phyloP scores from a whole-genome alignment of 106 monocot species.

The Chionographis japonica region DNA sequence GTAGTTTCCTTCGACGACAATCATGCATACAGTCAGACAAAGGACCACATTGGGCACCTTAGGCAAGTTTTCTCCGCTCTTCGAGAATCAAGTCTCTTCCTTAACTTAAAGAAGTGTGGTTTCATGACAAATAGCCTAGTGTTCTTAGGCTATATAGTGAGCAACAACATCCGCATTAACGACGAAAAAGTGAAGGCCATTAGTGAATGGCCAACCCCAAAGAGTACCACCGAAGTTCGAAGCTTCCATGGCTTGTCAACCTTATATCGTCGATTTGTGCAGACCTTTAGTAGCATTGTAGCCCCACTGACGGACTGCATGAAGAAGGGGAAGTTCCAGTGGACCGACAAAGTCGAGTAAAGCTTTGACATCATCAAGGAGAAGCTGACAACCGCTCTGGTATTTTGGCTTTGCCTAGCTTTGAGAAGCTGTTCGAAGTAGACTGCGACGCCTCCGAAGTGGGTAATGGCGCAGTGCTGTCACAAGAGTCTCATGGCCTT shows the following conservation, averaged over 20 bases:
- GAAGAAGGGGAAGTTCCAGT: neutral
- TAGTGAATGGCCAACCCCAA: too few species aligned
- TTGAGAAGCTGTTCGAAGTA: neutral
- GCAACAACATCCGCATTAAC: neutral
- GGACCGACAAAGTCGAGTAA: neutral
- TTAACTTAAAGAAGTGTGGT: neutral
- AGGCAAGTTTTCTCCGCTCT: neutral
- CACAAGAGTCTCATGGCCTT: neutral
- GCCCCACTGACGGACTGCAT: conserved; percentile 1
- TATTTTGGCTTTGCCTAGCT: neutral
- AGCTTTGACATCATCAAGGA: neutral
- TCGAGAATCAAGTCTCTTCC: neutral
- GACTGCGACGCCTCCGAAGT: neutral
- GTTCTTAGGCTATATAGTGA: neutral
- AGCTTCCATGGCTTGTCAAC: too few species aligned
- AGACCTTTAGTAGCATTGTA: neutral
- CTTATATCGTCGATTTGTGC: too few species aligned
- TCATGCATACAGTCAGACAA: neutral
- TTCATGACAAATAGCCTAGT: neutral
- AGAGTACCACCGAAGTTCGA: too few species aligned
- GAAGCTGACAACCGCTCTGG: neutral
- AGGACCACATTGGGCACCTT: neutral
- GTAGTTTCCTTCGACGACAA: conserved; percentile 1
- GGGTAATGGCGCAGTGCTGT: neutral
- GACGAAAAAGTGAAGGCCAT: too few species aligned